Conservation (phyloP, 2,329 filamentous ascomycete species). For the Claviceps sorghi region DNA sequence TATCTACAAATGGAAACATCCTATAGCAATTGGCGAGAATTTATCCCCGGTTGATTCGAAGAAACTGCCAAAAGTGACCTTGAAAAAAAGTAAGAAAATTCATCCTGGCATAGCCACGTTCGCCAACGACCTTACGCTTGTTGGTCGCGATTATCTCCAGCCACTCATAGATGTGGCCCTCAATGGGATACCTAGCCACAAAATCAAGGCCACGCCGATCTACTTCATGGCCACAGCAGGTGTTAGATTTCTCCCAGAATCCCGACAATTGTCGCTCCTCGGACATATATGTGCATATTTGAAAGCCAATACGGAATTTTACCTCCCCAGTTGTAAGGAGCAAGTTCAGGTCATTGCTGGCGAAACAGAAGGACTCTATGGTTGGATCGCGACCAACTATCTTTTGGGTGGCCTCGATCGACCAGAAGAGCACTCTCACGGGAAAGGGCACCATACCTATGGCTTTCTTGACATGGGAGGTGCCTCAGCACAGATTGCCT, state of each 20-base stretch:
- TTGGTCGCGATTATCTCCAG: conserved; percentile 72
- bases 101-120: conserved; percentile 88
- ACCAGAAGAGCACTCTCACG: conserved; percentile 60
- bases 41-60: conserved; percentile 29
- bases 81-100: conserved; percentile 85
- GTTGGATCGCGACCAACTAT: conserved; percentile 96
- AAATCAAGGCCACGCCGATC: conserved; percentile 72
- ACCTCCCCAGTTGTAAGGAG: conserved; percentile 73
- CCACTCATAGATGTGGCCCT: conserved; percentile 70
- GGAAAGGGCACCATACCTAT: conserved; percentile 84
- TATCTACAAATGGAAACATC: conserved; percentile 86
- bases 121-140: conserved; percentile 56
- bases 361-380: conserved; percentile 89
- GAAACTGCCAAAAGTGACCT: conserved; percentile 64
- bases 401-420: conserved; percentile 79
- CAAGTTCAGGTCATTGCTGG: conserved; percentile 92
- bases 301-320: conserved; percentile 60
- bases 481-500: conserved; percentile 93
- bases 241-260: conserved; percentile 68
- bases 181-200: conserved; percentile 58
- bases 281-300: conserved; percentile 73
- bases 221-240: conserved; percentile 94
- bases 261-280: conserved; percentile 59
- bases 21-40: conserved; percentile 46
- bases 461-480: conserved; percentile 98